A percentile compares a stretch with the other conserved stretches of the same genome.
These are phyloP conservation scores for Parmelia sp. DNA, from an alignment of 495 filamentous ascomycete species.

Conservation along the genomic window DNA sequence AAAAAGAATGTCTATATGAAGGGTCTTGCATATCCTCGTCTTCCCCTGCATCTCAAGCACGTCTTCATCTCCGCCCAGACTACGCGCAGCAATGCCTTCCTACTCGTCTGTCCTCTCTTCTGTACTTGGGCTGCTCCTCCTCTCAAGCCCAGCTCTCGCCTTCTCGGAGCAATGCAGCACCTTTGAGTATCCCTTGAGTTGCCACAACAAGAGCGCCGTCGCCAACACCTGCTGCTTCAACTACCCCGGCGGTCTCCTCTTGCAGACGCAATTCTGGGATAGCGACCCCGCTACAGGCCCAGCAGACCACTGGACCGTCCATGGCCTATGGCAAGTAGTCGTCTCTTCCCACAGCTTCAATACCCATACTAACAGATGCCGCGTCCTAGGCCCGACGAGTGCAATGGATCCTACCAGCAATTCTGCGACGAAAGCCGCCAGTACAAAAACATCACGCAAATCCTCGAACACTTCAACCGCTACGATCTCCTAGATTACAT, in stretches of 20 bases:
- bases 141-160: background rate
- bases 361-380: background rate
- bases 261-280: conserved; percentile 84
- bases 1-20: background rate
- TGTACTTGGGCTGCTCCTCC: background rate
- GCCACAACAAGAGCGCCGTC: conserved; percentile 1
- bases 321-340: conserved; percentile 60
- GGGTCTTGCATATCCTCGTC: conserved; percentile 1
- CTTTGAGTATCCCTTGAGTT: conserved; percentile 1
- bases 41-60: background rate
- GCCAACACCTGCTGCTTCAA: conserved; percentile 15
- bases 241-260: conserved; percentile 10
- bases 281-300: conserved; percentile 61
- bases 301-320: conserved; percentile 73
- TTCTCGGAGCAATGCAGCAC: conserved; percentile 6
- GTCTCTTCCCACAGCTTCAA: background rate
- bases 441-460: conserved; percentile 63
- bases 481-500: conserved; percentile 61
- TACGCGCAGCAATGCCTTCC: background rate
- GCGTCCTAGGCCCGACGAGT: conserved; percentile 61
- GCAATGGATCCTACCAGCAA: conserved; percentile 69
- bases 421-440: conserved; percentile 60
- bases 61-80: background rate
- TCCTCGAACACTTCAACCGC: conserved; percentile 55
- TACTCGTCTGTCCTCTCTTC: background rate